Percentiles rank a stretch among this genome's conserved stretches.
These are phyloP conservation scores for Immersiella caudata DNA, from an alignment of 495 filamentous ascomycete species.

Conservation along the genomic window DNA sequence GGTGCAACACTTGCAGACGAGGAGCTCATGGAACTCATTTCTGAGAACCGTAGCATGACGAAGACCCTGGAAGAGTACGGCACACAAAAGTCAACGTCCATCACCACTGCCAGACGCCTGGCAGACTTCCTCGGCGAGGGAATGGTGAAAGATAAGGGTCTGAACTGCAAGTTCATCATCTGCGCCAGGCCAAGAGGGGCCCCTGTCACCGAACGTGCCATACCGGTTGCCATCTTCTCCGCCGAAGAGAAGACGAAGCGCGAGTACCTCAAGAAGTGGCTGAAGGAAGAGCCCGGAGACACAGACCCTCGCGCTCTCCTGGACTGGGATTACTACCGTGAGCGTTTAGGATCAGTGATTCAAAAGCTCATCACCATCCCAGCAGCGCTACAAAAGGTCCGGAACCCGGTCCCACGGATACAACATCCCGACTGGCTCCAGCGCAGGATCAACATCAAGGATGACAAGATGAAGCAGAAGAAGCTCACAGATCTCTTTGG, in stretches of 20 bases:
- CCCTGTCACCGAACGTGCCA: conserved; percentile 90
- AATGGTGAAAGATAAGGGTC: conserved; percentile 98
- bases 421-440: conserved; percentile 97
- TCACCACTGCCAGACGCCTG: conserved; percentile 93
- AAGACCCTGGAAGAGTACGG: conserved; percentile 98
- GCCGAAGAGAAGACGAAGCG: conserved; percentile 85
- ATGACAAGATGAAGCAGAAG: conserved; percentile 96
- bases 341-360: conserved; percentile 92
- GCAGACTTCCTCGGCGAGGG: conserved; percentile 97
- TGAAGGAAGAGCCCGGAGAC: conserved; percentile 89
- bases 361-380: conserved; percentile 99
- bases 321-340: conserved; percentile 96
- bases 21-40: conserved; percentile 97
- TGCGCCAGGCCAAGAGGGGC: conserved; percentile 82
- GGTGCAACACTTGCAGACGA: conserved; percentile 90
- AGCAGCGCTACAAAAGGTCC: conserved; percentile 89
- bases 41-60: conserved; percentile 95
- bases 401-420: conserved; percentile 91
- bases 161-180: conserved; percentile 99
- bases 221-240: conserved; percentile 96
- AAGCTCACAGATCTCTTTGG: conserved; percentile 94
- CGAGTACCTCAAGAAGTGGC: conserved; percentile 90
- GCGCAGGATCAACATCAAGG: conserved; percentile 87
- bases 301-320: conserved; percentile 88
- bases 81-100: conserved; percentile 92